phyloP scores from a whole-genome alignment of 441 rosid species.

The Mallotus japonicus region DNA sequence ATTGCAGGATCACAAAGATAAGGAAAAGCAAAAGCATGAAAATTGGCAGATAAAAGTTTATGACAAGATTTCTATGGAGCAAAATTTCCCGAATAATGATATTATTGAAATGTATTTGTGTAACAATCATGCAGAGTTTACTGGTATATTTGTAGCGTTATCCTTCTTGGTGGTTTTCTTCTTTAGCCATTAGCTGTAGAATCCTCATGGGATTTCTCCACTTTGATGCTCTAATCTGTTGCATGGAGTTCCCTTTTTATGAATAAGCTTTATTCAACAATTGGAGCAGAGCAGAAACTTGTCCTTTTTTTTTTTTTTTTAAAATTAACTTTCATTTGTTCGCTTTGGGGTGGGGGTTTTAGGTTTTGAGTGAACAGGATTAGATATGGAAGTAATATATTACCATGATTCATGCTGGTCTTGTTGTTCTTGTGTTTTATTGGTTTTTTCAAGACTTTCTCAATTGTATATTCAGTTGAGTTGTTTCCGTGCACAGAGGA shows the following conservation, averaged over 20 bases:
- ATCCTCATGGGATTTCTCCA: neutral
- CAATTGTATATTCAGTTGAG: conserved; percentile 5
- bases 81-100: conserved; percentile 64
- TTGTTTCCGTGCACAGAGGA: conserved; percentile 32
- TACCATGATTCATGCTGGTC: neutral
- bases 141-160: conserved; percentile 32
- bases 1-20: conserved; percentile 48
- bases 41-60: conserved; percentile 71
- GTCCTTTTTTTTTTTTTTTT: neutral
- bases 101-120: conserved; percentile 67
- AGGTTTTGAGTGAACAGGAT: neutral
- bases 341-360: neutral
- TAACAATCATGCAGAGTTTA: conserved; percentile 39
- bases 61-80: conserved; percentile 50
- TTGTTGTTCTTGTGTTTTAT: neutral
- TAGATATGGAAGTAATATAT: neutral
- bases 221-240: neutral
- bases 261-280: neutral
- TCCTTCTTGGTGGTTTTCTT: neutral
- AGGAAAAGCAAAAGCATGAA: conserved; percentile 54
- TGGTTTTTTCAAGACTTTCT: conserved; percentile 4
- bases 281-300: neutral
- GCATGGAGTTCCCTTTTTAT: neutral
- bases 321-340: neutral
- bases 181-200: neutral